These are phyloP conservation scores for Plectosphaerella cucumerina DNA, from an alignment of 2,329 filamentous ascomycete species.

Conservation along the genomic window DNA sequence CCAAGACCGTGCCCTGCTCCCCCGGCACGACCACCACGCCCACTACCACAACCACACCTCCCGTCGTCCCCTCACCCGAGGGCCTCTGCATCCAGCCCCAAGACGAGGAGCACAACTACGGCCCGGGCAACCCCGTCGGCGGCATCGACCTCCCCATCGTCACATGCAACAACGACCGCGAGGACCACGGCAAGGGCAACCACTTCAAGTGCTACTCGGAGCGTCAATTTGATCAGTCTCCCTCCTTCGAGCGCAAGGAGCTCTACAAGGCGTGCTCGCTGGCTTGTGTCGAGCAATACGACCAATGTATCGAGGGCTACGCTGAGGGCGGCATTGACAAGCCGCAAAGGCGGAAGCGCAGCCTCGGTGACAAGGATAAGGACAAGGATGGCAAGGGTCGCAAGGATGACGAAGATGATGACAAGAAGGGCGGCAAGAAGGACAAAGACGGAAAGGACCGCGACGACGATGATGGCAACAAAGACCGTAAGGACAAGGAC, in stretches of 20 bases:
- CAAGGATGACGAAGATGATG: background rate
- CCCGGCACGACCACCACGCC: constrained; percentile 16
- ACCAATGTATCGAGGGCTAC: constrained; percentile 43
- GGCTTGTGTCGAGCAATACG: constrained; percentile 49
- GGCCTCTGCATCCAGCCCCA: constrained; percentile 49
- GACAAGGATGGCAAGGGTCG: background rate
- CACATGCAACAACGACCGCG: constrained; percentile 47
- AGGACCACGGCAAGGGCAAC: constrained; percentile 27
- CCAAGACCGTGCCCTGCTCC: background rate
- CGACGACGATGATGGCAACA: background rate
- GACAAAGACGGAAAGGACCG: background rate
- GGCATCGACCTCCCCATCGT: constrained; percentile 48
- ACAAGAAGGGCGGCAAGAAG: background rate
- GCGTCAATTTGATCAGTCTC: constrained; percentile 27
- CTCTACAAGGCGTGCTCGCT: constrained; percentile 40
- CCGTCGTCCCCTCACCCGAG: constrained; percentile 37
- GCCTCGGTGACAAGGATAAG: background rate
- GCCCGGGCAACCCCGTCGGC: constrained; percentile 55
- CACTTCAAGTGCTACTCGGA: constrained; percentile 49
- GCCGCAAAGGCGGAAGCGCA: too few relatives aligned
- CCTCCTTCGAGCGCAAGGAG: constrained; percentile 35
- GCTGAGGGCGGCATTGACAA: constrained; percentile 27
- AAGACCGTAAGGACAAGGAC: background rate
- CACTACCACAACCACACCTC: constrained; percentile 21
- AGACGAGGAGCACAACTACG: constrained; percentile 60